Percentiles rank a stretch among this genome's conserved stretches.
Conservation (phyloP, 2,329 filamentous ascomycete genomes). For the Penicillium sp. region DNA sequence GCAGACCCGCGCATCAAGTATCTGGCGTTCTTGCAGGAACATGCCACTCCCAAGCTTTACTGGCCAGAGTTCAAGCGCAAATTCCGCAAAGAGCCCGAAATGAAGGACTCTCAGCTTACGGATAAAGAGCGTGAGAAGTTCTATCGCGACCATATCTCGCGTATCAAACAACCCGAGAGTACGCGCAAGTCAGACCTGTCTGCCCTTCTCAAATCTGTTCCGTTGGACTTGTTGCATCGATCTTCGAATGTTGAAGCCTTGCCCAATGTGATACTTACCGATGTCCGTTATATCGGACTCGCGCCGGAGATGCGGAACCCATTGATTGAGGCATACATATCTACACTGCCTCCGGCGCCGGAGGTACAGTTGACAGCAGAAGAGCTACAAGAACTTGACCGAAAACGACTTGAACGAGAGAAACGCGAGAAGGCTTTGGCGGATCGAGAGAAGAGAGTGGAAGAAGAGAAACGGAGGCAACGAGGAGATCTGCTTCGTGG, state of each 20-base stretch:
- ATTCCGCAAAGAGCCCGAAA: conserved; percentile 72
- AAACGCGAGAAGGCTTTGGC: conserved; percentile 45
- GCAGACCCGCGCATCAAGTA: conserved; percentile 80
- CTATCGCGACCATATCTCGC: conserved; percentile 47
- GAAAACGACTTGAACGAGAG: conserved; percentile 40
- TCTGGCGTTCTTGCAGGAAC: conserved; percentile 71
- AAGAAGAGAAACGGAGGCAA: conserved; percentile 43
- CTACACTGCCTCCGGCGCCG: conserved; percentile 41
- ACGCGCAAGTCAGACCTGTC: conserved; percentile 47
- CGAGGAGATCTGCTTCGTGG: conserved; percentile 40
- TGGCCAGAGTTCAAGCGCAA: conserved; percentile 97
- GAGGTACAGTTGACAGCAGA: conserved; percentile 37
- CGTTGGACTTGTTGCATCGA: conserved; percentile 39
- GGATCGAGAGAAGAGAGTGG: conserved; percentile 43
- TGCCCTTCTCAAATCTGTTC: conserved; percentile 43
- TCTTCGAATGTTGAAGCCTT: conserved; percentile 41
- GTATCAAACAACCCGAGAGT: conserved; percentile 46
- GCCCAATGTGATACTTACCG: conserved; percentile 42
- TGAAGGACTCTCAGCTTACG: conserved; percentile 52
- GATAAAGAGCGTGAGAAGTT: conserved; percentile 50
- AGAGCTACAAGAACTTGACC: conserved; percentile 37
- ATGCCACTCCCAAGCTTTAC: conserved; percentile 87
- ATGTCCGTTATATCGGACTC: conserved; percentile 45
- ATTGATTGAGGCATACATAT: conserved; percentile 44
- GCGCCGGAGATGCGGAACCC: conserved; percentile 38